Evolutionary conservation across 169 alveolate genomes (phyloP).

Genomic region (Amoebophrya sp.): DNA sequence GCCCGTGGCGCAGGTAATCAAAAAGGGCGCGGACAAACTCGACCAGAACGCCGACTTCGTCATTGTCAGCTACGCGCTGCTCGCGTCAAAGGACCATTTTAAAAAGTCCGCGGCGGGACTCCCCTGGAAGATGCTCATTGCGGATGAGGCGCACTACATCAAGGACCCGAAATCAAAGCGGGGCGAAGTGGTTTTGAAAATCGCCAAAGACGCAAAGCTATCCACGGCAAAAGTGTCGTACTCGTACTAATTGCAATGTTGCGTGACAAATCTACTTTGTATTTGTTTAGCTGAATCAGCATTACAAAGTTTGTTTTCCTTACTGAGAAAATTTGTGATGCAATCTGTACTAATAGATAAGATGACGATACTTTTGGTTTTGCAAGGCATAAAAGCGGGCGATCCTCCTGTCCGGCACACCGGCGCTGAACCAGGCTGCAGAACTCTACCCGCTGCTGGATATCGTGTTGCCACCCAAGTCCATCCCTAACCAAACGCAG

Average conservation of each 20-base stretch:
- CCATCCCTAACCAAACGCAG: conserved; percentile 55
- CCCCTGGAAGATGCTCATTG: conserved; percentile 64
- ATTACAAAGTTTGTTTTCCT: too few relatives aligned
- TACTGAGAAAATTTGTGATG: too few relatives aligned
- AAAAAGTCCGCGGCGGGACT: too few relatives aligned
- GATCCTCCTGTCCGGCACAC: conserved; percentile 85
- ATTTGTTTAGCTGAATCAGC: too few relatives aligned
- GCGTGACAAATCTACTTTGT: too few relatives aligned
- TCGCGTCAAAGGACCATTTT: not conserved
- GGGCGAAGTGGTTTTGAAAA: conserved; percentile 71
- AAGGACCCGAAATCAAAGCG: conserved; percentile 80
- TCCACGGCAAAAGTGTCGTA: too few relatives aligned
- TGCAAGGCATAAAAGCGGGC: too few relatives aligned
- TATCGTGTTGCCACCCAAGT: not conserved
- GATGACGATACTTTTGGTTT: too few relatives aligned
- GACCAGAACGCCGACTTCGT: conserved; percentile 18
- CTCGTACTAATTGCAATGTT: too few relatives aligned
- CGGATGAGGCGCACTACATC: conserved; percentile 92
- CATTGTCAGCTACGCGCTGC: not conserved
- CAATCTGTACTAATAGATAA: too few relatives aligned
- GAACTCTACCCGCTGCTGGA: conserved; percentile 61
- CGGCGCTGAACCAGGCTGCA: conserved; percentile 78
- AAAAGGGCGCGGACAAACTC: not conserved
- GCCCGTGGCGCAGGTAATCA: not conserved
- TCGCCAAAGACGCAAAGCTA: conserved; percentile 69